Conservation (phyloP, 768 basidiomycete genomes). For the Mycena floridula region DNA sequence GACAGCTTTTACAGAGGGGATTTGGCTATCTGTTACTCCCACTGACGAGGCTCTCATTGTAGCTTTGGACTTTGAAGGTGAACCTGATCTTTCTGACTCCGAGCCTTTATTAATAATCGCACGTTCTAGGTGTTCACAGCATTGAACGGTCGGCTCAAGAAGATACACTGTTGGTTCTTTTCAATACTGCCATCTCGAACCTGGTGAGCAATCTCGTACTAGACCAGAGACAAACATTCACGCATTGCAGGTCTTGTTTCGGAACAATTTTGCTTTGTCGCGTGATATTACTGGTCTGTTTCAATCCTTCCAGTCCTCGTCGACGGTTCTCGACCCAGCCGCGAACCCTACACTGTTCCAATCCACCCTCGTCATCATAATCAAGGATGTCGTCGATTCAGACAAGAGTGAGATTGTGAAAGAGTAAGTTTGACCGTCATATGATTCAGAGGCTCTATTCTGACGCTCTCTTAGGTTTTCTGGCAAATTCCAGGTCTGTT, state of each 20-base stretch:
- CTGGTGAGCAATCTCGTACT: conserved; percentile 28
- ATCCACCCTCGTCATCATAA: conserved; percentile 54
- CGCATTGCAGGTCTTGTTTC: conserved; percentile 45
- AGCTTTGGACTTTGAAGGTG: conserved; percentile 61
- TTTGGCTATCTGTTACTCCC: conserved; percentile 65
- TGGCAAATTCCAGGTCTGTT: conserved; percentile 37
- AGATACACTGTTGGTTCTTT: conserved; percentile 55
- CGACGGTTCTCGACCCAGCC: conserved; percentile 50
- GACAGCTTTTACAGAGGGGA: conserved; percentile 46
- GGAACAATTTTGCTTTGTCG: conserved; percentile 60
- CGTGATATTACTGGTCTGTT: conserved; percentile 57
- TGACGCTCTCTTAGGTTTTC: conserved; percentile 33
- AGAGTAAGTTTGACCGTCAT: conserved; percentile 35
- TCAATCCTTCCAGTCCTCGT: conserved; percentile 56
- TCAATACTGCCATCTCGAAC: conserved; percentile 63
- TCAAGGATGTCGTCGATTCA: conserved; percentile 65
- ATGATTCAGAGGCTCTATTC: neutral
- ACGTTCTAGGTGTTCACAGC: conserved; percentile 45
- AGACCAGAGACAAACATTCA: neutral
- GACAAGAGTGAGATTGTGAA: conserved; percentile 52
- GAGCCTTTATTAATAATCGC: neutral
- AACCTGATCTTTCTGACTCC: neutral
- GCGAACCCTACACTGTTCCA: conserved; percentile 54
- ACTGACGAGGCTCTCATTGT: conserved; percentile 48
- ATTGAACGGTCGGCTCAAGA: conserved; percentile 61